Evolutionary conservation across 2,329 filamentous ascomycete genomes (phyloP).

Genomic region (Zasmidium angulare): DNA sequence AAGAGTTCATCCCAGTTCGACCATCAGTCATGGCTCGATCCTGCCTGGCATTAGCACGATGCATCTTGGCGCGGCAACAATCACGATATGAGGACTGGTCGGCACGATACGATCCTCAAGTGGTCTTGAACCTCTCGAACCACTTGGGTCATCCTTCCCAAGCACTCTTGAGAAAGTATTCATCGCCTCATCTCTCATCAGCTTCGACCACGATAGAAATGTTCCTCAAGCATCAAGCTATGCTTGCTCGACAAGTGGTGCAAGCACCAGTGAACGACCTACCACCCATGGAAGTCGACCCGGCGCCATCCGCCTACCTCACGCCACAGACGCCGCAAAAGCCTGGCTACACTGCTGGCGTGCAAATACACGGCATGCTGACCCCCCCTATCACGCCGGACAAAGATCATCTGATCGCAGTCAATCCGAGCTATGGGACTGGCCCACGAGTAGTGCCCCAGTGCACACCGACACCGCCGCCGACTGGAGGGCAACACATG

Average conservation of each 20-base stretch:
- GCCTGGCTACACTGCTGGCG: slow-evolving; percentile 63
- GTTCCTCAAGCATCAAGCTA: slow-evolving; percentile 63
- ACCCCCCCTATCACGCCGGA: slow-evolving; percentile 86
- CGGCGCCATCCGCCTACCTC: slow-evolving; percentile 43
- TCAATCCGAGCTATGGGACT: slow-evolving; percentile 21
- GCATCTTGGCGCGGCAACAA: slow-evolving; percentile 79
- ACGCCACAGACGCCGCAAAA: slow-evolving; percentile 80
- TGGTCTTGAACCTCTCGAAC: slow-evolving; percentile 63
- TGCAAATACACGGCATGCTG: slow-evolving; percentile 66
- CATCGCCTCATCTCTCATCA: slow-evolving; percentile 62
- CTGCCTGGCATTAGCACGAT: slow-evolving; percentile 80
- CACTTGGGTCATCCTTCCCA: slow-evolving; percentile 66
- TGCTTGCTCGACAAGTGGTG: slow-evolving; percentile 33
- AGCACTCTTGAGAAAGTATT: slow-evolving; percentile 68
- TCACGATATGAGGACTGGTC: slow-evolving; percentile 72
- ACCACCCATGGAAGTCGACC: slow-evolving; percentile 27
- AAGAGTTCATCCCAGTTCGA: slow-evolving; percentile 90
- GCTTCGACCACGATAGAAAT: slow-evolving; percentile 65
- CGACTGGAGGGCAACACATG: slow-evolving; percentile 28
- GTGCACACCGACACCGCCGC: slow-evolving; percentile 35
- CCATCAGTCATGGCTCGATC: slow-evolving; percentile 89
- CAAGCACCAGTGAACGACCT: slow-evolving; percentile 25
- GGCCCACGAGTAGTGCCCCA: slow-evolving; percentile 22
- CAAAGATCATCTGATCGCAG: slow-evolving; percentile 37
- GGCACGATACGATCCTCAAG: slow-evolving; percentile 67